Evolutionary conservation across 208 protist species (phyloP).

Genomic region (Chromosphaera perkinsii): DNA sequence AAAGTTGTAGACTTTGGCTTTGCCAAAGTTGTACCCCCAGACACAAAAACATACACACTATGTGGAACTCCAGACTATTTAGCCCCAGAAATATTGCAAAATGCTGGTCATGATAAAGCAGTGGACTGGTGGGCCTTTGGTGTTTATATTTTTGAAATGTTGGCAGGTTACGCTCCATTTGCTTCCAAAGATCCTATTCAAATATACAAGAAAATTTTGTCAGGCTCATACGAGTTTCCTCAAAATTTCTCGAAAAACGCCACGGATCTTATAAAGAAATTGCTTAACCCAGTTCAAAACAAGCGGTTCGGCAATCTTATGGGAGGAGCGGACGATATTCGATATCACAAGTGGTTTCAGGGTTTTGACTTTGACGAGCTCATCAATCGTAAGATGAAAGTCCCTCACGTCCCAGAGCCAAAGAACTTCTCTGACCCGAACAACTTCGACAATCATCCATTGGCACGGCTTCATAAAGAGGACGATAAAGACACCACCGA

Average conservation of each 20-base stretch:
- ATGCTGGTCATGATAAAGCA: constrained; percentile 72
- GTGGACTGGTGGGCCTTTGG: constrained; percentile 85
- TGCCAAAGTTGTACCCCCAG: constrained; percentile 11
- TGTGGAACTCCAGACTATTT: constrained; percentile 62
- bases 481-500: no score
- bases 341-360: constrained; percentile 29
- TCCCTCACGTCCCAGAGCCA: no score
- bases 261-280: constrained; percentile 63
- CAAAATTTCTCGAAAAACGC: constrained; percentile 59
- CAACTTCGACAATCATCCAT: no score
- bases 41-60: constrained; percentile 34
- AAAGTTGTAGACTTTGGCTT: constrained; percentile 23
- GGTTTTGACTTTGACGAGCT: constrained; percentile 16
- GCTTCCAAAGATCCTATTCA: constrained; percentile 69
- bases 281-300: constrained; percentile 61
- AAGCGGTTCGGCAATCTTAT: constrained; percentile 72
- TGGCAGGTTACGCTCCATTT: constrained; percentile 78
- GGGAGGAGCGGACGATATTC: constrained; percentile 40
- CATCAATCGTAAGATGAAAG: no score
- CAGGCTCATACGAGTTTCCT: constrained; percentile 69
- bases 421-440: no score
- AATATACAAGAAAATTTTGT: constrained; percentile 83
- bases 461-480: no score
- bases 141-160: constrained; percentile 85
- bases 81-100: constrained; percentile 59